phyloP scores from a whole-genome alignment of 371 early-diverging fungal genomes.

The Batrachochytrium dendrobatidis region DNA sequence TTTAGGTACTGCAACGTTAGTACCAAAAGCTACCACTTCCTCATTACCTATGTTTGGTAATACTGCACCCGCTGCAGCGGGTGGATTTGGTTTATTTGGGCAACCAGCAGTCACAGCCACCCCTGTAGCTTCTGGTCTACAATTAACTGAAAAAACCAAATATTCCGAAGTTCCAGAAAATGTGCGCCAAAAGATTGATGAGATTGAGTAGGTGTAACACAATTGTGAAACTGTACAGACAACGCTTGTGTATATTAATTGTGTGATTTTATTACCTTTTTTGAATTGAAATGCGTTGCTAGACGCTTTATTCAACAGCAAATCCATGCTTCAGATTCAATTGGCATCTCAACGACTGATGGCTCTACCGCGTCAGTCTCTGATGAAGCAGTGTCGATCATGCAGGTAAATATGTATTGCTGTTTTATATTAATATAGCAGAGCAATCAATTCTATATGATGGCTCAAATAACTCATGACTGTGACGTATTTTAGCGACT shows the following conservation, averaged over 20 bases:
- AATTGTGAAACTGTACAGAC: neutral
- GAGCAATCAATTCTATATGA: neutral
- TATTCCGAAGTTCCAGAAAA: constrained; percentile 26
- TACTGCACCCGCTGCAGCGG: too few relatives aligned
- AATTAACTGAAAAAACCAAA: constrained; percentile 26
- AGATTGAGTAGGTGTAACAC: constrained; percentile 19
- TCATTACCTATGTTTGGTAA: too few relatives aligned
- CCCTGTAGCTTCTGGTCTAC: neutral
- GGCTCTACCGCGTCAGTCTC: constrained; percentile 13
- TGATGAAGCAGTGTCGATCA: constrained; percentile 11
- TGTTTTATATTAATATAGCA: neutral
- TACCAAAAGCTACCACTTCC: too few relatives aligned
- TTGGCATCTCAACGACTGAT: constrained; percentile 13
- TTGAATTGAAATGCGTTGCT: neutral
- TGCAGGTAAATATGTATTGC: constrained; percentile 8
- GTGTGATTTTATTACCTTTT: neutral
- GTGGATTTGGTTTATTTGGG: neutral
- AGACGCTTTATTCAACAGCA: constrained; percentile 28
- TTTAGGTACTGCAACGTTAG: too few relatives aligned
- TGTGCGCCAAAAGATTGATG: constrained; percentile 18
- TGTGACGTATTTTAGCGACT: constrained; percentile 22
- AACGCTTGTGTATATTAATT: neutral
- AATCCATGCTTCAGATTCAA: constrained; percentile 22
- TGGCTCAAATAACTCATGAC: neutral
- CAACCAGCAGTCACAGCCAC: neutral